Base-by-base conservation (phyloP, 805 yeast species). In the Pichia thaimueangensis region DNA sequence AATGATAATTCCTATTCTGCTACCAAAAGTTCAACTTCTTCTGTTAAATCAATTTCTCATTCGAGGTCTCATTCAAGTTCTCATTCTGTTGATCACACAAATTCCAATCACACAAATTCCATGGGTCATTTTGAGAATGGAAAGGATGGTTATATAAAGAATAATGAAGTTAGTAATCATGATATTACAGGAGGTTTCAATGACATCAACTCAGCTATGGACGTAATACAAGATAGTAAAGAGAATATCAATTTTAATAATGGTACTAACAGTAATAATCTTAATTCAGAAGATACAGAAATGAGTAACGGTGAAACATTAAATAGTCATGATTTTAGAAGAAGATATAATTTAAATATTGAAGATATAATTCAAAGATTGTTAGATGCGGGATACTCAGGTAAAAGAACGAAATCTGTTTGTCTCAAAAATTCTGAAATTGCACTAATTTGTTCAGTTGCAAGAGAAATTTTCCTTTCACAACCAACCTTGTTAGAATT, bases 351-450 rank as follows among this genome's bases (percentile, higher is more conserved):
- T 29, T 33, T 59, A 21, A 56, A 89, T 59, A 73, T 93, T 35
- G 98, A 93, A 63, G 94, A 86, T 56, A 70, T 86, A 37, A 93
- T 93, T 47, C 97, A 89, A 66, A 70, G 95, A 53, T 71, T 93
- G 49, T 70, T 93, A 49, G 97, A 93, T 65, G 96, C 96, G 1
- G 99, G 97, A 9, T 93, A 93, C 64, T 77, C 89, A 11, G 97
- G 97, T 7, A 93, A 91, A 61, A 74, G 95, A 57, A 87, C 96
- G 9, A 88, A 86, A 64, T 76, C 79, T 47, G 82, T 93, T 35
- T 89, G 97, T 62, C 68, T 93, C 43, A 91, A 91, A 56, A 86
- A 82, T 61, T 70, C 82, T n/a, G 97, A 93, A 59, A 89, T 93
- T 49, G 84, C 88, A 21, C 72, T 78, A 50, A 81, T 93, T 34